Evolutionary conservation across 1,284 basidiomycete genomes (phyloP).

Genomic region (Anthracocystis setariae): DNA sequence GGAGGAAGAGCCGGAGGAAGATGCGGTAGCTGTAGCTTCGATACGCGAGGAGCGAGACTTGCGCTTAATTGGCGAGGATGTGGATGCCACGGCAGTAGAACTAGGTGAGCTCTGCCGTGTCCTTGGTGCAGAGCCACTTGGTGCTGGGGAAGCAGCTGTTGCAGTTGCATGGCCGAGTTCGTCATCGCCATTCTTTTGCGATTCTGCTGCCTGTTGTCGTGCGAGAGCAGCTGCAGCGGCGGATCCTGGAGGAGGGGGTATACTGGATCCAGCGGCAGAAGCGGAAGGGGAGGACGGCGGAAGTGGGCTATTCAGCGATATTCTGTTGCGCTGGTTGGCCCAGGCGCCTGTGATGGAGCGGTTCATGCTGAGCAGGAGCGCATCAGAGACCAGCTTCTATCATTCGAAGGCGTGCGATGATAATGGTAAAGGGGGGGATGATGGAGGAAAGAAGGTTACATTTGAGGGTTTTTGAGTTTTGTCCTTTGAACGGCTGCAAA

Average conservation of each 20-base stretch:
- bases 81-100: conserved; percentile 10
- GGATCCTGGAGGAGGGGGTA: conserved; percentile 54
- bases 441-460: no score
- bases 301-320: conserved; percentile 57
- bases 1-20: conserved; percentile 23
- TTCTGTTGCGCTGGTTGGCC: conserved; percentile 53
- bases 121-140: conserved; percentile 33
- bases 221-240: conserved; percentile 56
- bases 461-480: no score
- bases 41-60: conserved; percentile 53
- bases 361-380: conserved; percentile 50
- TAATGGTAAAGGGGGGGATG: not conserved
- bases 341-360: conserved; percentile 61
- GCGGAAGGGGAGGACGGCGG: conserved; percentile 25
- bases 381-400: conserved; percentile 28
- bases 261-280: conserved; percentile 28
- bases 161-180: conserved; percentile 7
- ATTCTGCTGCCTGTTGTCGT: conserved; percentile 27
- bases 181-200: conserved; percentile 28
- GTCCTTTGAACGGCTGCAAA: no score
- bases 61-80: conserved; percentile 46
- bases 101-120: conserved; percentile 44
- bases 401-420: not conserved
- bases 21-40: conserved; percentile 16
- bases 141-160: conserved; percentile 17